Evolutionary conservation across 495 filamentous ascomycete species (phyloP).

Genomic region (Xylaria telfairii): DNA sequence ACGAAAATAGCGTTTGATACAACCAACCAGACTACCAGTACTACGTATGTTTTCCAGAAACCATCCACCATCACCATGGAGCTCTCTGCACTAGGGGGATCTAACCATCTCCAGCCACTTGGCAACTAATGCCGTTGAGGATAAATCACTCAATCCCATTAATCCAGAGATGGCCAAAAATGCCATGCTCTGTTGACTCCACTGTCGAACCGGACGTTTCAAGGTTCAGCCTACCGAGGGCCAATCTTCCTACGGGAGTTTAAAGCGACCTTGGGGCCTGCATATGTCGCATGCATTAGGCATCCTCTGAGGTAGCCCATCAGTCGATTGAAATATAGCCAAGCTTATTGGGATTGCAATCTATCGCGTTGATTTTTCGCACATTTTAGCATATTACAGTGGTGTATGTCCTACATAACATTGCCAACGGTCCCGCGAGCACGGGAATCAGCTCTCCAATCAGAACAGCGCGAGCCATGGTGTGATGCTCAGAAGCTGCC

Average conservation of each 20-base stretch:
- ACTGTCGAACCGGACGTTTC: constrained; percentile 22
- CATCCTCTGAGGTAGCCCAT: background rate
- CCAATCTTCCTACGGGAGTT: constrained; percentile 14
- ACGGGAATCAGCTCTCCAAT: constrained; percentile 17
- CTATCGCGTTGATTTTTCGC: constrained; percentile 1
- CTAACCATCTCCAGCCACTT: background rate
- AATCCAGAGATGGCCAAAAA: background rate
- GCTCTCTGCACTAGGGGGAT: background rate
- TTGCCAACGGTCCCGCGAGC: background rate
- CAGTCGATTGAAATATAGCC: background rate
- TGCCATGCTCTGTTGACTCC: constrained; percentile 3
- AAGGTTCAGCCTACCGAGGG: constrained; percentile 25
- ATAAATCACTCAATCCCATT: constrained; percentile 16
- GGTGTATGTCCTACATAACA: constrained; percentile 12
- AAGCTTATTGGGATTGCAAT: background rate
- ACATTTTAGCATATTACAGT: constrained; percentile 1
- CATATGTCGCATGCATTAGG: background rate
- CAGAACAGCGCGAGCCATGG: background rate
- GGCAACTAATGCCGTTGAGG: background rate
- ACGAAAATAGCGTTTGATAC: constrained; percentile 1
- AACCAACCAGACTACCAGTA: background rate
- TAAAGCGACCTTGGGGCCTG: background rate
- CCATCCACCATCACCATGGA: background rate
- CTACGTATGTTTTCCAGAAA: background rate
- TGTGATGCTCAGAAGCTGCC: background rate